phyloP scores from a whole-genome alignment of 2,329 filamentous ascomycete genomes.

The Fusarium sp. region DNA sequence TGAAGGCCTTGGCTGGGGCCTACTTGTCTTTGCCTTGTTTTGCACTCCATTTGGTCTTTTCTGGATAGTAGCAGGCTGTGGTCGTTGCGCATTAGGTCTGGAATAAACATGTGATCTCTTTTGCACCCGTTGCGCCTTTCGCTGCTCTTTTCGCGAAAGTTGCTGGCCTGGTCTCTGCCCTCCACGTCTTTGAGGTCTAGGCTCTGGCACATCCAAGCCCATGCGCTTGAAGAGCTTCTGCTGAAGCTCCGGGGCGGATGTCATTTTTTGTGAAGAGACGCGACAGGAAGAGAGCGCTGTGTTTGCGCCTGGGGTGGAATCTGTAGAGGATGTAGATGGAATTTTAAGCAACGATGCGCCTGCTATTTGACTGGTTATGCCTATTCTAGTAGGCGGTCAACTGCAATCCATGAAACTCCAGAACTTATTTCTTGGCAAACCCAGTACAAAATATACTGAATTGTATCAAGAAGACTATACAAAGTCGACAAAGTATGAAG shows the following conservation, averaged over 20 bases:
- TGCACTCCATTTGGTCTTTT: conserved; percentile 13
- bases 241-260: conserved; percentile 54
- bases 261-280: conserved; percentile 17
- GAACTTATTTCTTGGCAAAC: background rate
- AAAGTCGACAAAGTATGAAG: no score
- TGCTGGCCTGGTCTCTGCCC: conserved; percentile 35
- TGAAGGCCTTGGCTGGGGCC: conserved; percentile 11
- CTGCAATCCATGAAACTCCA: background rate
- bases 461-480: no score
- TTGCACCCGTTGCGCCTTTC: conserved; percentile 75
- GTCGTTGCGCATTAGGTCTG: conserved; percentile 35
- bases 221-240: conserved; percentile 57
- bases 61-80: conserved; percentile 13
- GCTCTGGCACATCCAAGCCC: conserved; percentile 52
- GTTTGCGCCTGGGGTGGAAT: background rate
- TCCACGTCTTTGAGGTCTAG: conserved; percentile 28
- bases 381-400: conserved; percentile 30
- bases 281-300: background rate
- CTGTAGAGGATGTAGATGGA: background rate
- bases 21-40: conserved; percentile 8
- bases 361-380: conserved; percentile 9
- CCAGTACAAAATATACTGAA: no score
- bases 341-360: conserved; percentile 25
- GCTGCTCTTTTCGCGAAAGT: conserved; percentile 71
- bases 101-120: conserved; percentile 66